Evolutionary conservation across 2,329 filamentous ascomycete species (phyloP).

Genomic region (Pyrenophora graminea): DNA sequence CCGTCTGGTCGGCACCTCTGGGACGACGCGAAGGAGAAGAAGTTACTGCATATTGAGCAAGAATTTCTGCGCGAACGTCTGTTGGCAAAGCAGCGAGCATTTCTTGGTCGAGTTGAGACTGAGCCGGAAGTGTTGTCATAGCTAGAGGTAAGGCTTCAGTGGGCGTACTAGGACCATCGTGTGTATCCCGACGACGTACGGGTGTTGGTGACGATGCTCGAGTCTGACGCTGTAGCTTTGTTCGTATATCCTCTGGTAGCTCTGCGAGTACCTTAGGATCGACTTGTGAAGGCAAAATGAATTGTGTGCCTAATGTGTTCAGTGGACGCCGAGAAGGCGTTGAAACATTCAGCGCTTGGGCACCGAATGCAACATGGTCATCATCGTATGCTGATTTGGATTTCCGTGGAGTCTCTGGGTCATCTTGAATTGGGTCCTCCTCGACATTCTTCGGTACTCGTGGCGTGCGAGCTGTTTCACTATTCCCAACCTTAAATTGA

Average conservation of each 20-base stretch:
- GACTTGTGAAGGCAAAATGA: constrained; percentile 81
- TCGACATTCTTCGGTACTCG: constrained; percentile 26
- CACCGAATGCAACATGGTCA: constrained; percentile 46
- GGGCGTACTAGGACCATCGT: constrained; percentile 15
- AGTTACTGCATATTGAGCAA: constrained; percentile 66
- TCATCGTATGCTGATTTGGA: constrained; percentile 26
- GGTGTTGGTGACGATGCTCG: constrained; percentile 37
- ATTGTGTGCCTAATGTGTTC: constrained; percentile 86
- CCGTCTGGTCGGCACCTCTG: constrained; percentile 44
- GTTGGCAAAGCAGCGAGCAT: constrained; percentile 82
- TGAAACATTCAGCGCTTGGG: constrained; percentile 43
- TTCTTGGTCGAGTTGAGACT: constrained; percentile 82
- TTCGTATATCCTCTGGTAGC: constrained; percentile 80
- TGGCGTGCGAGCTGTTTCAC: constrained; percentile 34
- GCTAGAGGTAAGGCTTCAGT: constrained; percentile 29
- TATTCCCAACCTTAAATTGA: constrained; percentile 65
- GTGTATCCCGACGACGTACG: constrained; percentile 6
- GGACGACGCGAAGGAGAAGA: constrained; percentile 34
- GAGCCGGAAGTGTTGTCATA: constrained; percentile 56
- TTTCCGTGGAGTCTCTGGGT: constrained; percentile 48
- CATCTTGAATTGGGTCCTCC: constrained; percentile 54
- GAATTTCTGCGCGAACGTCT: constrained; percentile 81
- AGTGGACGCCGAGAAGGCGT: constrained; percentile 67
- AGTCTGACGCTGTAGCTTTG: constrained; percentile 62
- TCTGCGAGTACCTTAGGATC: constrained; percentile 83